Base-by-base conservation (phyloP, 2,329 filamentous ascomycete genomes). In the Fusarium torreyae region DNA sequence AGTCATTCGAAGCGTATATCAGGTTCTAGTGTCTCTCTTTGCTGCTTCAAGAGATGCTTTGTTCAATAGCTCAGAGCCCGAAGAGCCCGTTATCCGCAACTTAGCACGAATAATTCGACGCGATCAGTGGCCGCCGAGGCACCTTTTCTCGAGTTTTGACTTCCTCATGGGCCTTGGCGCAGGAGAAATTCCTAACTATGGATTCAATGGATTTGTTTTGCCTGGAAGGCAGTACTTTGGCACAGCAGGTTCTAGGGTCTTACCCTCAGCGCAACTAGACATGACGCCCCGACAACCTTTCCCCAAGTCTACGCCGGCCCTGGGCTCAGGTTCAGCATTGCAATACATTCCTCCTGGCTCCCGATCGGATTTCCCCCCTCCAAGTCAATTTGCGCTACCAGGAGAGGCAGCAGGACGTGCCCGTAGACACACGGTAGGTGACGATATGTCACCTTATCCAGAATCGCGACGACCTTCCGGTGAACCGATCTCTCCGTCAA, bases 151-250 rank as follows among this genome's bases (percentile, higher is more conserved):
- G 6, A 83, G 82, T 8, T 80, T 79, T 40, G 84, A 87, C 18
- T 88, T 87, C 50, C 77, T 89, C 33, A 72, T 85, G 38, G 79
- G 77, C 13, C 80, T 88, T 1, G 86, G 86, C 10, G 80, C 79
- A 50, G 81, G 81, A 3, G 81, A 83, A 36, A 70, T 76, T 3
- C 80, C 82, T 4, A 77, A 77, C 9, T 63, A 69, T 42, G 72
- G 73, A 6, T 79, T 75, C 63, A 73, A 79, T 24, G 79, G 79
- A 10, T 80, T 80, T 57, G 69, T 80, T 49, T 64, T 77, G n/a
- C 70, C 71, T 22, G 61, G 65, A 9, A 68, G 57, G 13, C 58
- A 46, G 43, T 42, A 64, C 8, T 45, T 61, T 13, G 57, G 63
- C 17, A 40, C 24, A 24, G 62, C 60, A 18, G 48, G 54, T 6